Evolutionary conservation across 2,329 filamentous ascomycete genomes (phyloP).

Genomic region (Aureobasidium uvarum): DNA sequence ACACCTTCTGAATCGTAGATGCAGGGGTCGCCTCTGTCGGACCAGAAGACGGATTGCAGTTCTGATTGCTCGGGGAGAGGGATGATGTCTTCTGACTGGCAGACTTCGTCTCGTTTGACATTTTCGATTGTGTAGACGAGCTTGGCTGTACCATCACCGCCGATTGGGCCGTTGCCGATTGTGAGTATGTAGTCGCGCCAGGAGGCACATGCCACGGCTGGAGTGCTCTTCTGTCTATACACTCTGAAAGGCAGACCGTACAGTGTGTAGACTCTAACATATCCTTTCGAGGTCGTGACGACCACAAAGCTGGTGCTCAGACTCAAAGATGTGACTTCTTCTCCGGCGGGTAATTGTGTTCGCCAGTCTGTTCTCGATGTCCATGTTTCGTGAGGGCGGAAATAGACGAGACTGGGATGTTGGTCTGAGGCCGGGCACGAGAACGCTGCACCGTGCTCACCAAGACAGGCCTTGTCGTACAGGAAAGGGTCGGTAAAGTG

Average conservation of each 20-base stretch:
- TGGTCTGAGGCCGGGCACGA: slow-evolving; percentile 68
- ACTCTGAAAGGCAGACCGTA: slow-evolving; percentile 88
- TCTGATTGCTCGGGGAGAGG: slow-evolving; percentile 73
- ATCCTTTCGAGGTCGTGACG: slow-evolving; percentile 80
- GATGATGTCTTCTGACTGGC: slow-evolving; percentile 89
- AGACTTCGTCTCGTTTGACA: slow-evolving; percentile 88
- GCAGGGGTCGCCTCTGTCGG: slow-evolving; percentile 88
- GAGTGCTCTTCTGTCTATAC: slow-evolving; percentile 85
- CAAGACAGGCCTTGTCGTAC: slow-evolving; percentile 92
- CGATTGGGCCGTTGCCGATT: slow-evolving; percentile 85
- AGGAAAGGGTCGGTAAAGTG: slow-evolving; percentile 96
- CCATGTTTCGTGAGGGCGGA: slow-evolving; percentile 96
- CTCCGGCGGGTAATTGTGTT: slow-evolving; percentile 80
- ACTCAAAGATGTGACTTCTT: slow-evolving; percentile 82
- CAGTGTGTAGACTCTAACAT: slow-evolving; percentile 88
- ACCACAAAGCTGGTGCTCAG: slow-evolving; percentile 89
- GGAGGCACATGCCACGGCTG: slow-evolving; percentile 87
- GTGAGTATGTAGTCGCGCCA: slow-evolving; percentile 97
- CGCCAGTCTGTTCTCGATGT: slow-evolving; percentile 88
- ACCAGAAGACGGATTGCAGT: slow-evolving; percentile 85
- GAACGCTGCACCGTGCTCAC: slow-evolving; percentile 81
- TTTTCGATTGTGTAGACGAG: slow-evolving; percentile 93
- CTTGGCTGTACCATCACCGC: slow-evolving; percentile 71
- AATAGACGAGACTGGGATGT: slow-evolving; percentile 82
- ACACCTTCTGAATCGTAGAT: slow-evolving; percentile 94